These are phyloP conservation scores for Leccinellum rugosiceps DNA, from an alignment of 768 basidiomycete species.

Conservation along the genomic window DNA sequence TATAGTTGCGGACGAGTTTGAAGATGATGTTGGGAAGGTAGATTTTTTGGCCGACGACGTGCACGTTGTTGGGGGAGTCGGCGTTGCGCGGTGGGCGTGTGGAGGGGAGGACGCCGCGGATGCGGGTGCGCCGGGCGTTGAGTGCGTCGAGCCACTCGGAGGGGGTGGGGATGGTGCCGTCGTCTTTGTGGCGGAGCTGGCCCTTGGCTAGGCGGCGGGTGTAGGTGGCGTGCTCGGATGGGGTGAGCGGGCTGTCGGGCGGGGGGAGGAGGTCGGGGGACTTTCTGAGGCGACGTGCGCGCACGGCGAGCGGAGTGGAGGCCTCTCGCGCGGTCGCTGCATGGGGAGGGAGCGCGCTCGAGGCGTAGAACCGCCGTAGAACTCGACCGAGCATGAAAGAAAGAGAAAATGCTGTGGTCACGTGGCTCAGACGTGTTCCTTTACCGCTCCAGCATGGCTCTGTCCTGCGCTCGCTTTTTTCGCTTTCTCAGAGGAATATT, in stretches of 20 bases:
- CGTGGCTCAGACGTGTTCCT: no score
- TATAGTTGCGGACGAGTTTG: constrained; percentile 80
- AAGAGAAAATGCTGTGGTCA: no score
- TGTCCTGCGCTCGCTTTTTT: constrained; percentile 40
- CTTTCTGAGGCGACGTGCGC: constrained; percentile 58
- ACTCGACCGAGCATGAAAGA: constrained; percentile 27
- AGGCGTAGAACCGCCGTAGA: constrained; percentile 40
- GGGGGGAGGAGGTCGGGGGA: constrained; percentile 35
- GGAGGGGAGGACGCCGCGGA: constrained; percentile 60
- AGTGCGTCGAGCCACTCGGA: constrained; percentile 57
- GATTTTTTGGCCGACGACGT: constrained; percentile 74
- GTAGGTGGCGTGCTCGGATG: constrained; percentile 61
- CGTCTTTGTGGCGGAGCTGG: constrained; percentile 35
- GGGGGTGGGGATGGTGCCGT: constrained; percentile 42
- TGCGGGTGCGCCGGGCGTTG: constrained; percentile 56
- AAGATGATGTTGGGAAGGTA: constrained; percentile 90
- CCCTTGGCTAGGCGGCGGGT: constrained; percentile 55
- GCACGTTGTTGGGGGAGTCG: constrained; percentile 37
- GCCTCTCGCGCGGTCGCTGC: constrained; percentile 55
- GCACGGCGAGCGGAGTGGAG: constrained; percentile 72
- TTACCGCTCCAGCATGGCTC: no score
- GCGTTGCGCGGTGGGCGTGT: constrained; percentile 1
- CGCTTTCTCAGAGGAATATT: constrained; percentile 54
- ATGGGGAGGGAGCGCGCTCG: constrained; percentile 47
- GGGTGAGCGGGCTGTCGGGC: constrained; percentile 56